These are phyloP conservation scores for Cucumis sativus DNA, from an alignment of 306 rosid genomes.

Conservation along the genomic window DNA sequence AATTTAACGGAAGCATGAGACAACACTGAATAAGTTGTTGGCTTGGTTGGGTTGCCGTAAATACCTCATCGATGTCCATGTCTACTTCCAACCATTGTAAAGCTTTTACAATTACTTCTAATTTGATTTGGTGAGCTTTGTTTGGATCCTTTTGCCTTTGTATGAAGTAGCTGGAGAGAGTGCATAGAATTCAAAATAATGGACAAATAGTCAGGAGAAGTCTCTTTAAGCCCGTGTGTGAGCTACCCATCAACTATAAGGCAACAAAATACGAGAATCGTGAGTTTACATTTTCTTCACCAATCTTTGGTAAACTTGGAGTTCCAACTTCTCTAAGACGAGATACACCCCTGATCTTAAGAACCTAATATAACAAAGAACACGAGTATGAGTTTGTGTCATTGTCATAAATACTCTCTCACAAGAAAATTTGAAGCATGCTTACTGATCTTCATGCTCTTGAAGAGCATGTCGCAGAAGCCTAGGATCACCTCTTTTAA, in stretches of 20 bases:
- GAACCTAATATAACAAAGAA: constrained; percentile 41
- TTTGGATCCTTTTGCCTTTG: constrained; percentile 88
- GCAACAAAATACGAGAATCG: background rate
- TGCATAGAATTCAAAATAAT: background rate
- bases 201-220: background rate
- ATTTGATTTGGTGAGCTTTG: constrained; percentile 90
- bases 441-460: constrained; percentile 71
- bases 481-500: constrained; percentile 83
- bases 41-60: background rate
- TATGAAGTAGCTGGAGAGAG: constrained; percentile 46
- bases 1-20: background rate
- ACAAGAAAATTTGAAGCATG: background rate
- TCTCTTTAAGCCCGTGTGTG: background rate
- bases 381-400: constrained; percentile 4
- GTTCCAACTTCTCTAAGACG: constrained; percentile 94
- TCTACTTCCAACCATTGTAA: constrained; percentile 87
- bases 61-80: constrained; percentile 92
- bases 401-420: background rate
- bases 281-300: constrained; percentile 76
- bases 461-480: constrained; percentile 83
- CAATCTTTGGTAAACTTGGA: constrained; percentile 89
- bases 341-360: constrained; percentile 94
- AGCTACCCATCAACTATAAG: background rate
- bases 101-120: constrained; percentile 84
- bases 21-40: background rate